Evolutionary conservation across 495 filamentous ascomycete species (phyloP), one percentile per base, ranked within the genome.

Genomic region (Wilcoxina mikolae): DNA sequence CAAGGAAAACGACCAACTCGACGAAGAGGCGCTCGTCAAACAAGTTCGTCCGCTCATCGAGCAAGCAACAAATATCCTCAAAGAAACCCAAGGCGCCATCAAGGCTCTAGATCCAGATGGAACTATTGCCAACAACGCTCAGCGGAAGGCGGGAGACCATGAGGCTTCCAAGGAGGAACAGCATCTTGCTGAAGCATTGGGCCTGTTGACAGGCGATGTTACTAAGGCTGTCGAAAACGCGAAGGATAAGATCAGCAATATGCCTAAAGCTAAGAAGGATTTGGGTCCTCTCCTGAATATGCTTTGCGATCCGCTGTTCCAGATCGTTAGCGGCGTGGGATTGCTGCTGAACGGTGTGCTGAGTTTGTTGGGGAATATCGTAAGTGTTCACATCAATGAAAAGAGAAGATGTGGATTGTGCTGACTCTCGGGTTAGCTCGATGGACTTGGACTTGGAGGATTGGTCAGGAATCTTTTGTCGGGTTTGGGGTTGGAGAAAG

Each of bases 321-420:
- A 95, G 75, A 94, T 95, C 67, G 75, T 95, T 54, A 87, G 88
- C 4, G 89, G 84, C 15, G 89, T 95, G 12, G 89, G 89, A 9
- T 69, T 95, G 52, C 68, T 95, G 52, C 70, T 95, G 43, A 80
- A 73, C 25, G 89, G 89, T 65, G 89, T 95, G 5, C 71, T 95
- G 2, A 78, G 78, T 2, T 73, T 95, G 4, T 85, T 95, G 12
- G 89, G 85, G 49, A 79, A 78, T 65, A 67, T 94, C 53, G 68
- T 75, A 58, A 60, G 70, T 60, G 20, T 26, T 22, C 46, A 7
- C 22, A 22, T 7, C 3, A 15, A 35, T 7, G 31, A 35, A 35
- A 15, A 35, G 15, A 15, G 11, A 20, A 20, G 25, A 49, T 12
- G 1, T 4, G 12, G 15, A 11, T 23, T 29, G 2, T 23, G 22